Evolutionary conservation across 495 filamentous ascomycete genomes (phyloP).

Genomic region (Hypoxylon fuscum): DNA sequence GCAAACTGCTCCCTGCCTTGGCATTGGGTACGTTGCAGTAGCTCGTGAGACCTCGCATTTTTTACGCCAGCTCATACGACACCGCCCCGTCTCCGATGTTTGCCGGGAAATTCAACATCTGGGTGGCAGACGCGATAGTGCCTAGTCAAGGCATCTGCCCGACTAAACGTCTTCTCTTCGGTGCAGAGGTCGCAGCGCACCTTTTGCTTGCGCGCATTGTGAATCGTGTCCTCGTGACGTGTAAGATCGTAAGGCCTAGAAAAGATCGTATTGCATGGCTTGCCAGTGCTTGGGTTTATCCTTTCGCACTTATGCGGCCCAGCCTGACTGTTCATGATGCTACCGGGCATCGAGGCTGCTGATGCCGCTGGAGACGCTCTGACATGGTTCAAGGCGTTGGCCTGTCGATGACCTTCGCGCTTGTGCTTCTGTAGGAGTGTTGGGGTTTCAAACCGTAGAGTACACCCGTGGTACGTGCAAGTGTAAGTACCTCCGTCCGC

Average conservation of each 20-base stretch:
- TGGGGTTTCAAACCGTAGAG: conserved; percentile 85
- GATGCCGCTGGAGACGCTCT: conserved; percentile 29
- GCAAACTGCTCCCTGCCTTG: conserved; percentile 19
- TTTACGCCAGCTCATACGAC: conserved; percentile 37
- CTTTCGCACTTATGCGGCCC: conserved; percentile 91
- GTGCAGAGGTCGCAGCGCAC: conserved; percentile 93
- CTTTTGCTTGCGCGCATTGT: conserved; percentile 93
- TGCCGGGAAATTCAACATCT: conserved; percentile 81
- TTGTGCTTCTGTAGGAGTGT: conserved; percentile 93
- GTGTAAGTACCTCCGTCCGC: conserved; percentile 91
- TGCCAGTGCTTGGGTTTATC: conserved; percentile 93
- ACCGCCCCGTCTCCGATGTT: conserved; percentile 57
- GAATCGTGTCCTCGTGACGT: conserved; percentile 96
- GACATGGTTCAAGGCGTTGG: conserved; percentile 51
- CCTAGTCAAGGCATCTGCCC: conserved; percentile 89
- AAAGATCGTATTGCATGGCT: conserved; percentile 95
- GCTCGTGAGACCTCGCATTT: conserved; percentile 3
- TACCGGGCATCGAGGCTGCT: conserved; percentile 14
- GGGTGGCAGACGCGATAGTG: conserved; percentile 93
- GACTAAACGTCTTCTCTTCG: conserved; percentile 96
- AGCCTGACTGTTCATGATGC: conserved; percentile 75
- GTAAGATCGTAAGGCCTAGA: conserved; percentile 98
- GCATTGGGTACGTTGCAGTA: conserved; percentile 8
- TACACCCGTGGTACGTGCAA: conserved; percentile 93
- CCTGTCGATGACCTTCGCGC: conserved; percentile 86